Evolutionary conservation across 2,329 filamentous ascomycete genomes (phyloP).

Genomic region (Fusarium sarcochroum): DNA sequence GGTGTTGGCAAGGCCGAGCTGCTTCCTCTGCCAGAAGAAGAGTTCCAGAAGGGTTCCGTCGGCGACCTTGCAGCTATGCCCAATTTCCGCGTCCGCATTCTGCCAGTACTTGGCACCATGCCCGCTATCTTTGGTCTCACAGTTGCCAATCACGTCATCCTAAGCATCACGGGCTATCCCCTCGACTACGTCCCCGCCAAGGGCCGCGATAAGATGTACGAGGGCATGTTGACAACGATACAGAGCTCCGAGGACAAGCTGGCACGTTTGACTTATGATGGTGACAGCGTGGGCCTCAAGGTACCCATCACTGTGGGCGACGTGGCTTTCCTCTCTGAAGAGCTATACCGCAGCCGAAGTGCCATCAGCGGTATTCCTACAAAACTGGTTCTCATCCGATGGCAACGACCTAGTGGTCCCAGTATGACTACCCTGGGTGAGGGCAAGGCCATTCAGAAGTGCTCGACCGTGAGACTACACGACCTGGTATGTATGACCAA

Average conservation of each 20-base stretch:
- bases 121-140: constrained; percentile 95
- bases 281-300: constrained; percentile 75
- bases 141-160: constrained; percentile 92
- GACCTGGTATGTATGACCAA: constrained; percentile 94
- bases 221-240: constrained; percentile 81
- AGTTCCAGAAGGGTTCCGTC: constrained; percentile 87
- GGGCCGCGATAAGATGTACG: constrained; percentile 91
- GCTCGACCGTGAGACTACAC: constrained; percentile 74
- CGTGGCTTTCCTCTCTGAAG: constrained; percentile 89
- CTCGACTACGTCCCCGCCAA: constrained; percentile 87
- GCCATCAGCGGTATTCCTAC: constrained; percentile 86
- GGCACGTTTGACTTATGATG: constrained; percentile 60
- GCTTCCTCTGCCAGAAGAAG: constrained; percentile 87
- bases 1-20: constrained; percentile 92
- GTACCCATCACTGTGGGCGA: constrained; percentile 84
- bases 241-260: constrained; percentile 86
- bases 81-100: constrained; percentile 93
- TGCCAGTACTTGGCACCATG: constrained; percentile 97
- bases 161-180: constrained; percentile 86
- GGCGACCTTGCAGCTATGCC: constrained; percentile 89
- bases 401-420: constrained; percentile 75
- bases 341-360: constrained; percentile 88
- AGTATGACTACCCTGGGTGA: constrained; percentile 74
- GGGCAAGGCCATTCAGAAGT: constrained; percentile 81
- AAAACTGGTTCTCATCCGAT: constrained; percentile 83